phyloP scores from a whole-genome alignment of 1,284 basidiomycete species.

The Afroboletus lepidellus region DNA sequence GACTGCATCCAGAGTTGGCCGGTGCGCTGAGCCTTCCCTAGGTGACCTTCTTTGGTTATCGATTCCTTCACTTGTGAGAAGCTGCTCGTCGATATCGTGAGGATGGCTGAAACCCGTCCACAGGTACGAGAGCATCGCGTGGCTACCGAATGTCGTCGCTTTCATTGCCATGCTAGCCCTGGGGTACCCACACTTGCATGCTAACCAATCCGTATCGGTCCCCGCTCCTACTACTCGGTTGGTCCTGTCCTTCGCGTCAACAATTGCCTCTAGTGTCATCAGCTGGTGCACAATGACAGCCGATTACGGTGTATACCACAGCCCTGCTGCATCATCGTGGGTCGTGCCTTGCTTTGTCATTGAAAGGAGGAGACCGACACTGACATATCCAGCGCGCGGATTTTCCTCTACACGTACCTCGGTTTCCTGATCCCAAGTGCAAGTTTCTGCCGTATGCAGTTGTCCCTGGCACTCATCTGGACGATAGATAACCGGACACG shows the following conservation, averaged over 20 bases:
- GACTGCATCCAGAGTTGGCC: background rate
- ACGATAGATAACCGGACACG: conserved; percentile 52
- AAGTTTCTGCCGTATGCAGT: conserved; percentile 22
- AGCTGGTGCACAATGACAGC: conserved; percentile 56
- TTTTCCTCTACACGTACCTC: conserved; percentile 66
- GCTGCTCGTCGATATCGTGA: background rate
- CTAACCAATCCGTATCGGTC: conserved; percentile 31
- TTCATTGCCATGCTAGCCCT: conserved; percentile 66
- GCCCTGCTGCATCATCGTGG: conserved; percentile 47
- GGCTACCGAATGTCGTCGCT: conserved; percentile 65
- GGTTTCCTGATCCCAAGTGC: conserved; percentile 62
- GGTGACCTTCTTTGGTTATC: conserved; percentile 62
- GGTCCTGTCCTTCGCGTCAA: conserved; percentile 45
- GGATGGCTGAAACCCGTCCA: background rate
- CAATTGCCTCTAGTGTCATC: conserved; percentile 42
- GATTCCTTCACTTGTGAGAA: conserved; percentile 53
- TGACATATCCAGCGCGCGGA: conserved; percentile 35
- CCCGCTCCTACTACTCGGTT: conserved; percentile 30
- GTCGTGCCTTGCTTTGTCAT: conserved; percentile 9
- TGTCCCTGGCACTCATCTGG: background rate
- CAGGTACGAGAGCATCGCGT: conserved; percentile 56
- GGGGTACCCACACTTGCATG: conserved; percentile 38
- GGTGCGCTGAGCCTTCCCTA: conserved; percentile 19
- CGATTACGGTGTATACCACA: conserved; percentile 62
- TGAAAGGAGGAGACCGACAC: background rate